Percentiles rank a stretch among this genome's conserved stretches.
phyloP scores from a whole-genome alignment of 2,329 filamentous ascomycete species.

The Penicillium sp. region DNA sequence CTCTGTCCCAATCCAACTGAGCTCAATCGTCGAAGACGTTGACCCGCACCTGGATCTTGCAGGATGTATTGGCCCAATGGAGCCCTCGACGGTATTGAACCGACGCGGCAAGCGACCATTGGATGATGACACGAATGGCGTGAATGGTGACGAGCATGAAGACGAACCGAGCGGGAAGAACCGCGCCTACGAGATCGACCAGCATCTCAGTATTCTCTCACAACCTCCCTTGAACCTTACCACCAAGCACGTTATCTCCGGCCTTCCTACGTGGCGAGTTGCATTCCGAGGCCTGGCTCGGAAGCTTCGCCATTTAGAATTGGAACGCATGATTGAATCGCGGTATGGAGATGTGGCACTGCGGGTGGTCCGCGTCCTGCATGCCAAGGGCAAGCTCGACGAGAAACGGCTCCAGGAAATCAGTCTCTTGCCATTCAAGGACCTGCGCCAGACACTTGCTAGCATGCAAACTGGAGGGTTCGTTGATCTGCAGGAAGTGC shows the following conservation, averaged over 20 bases:
- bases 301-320: conserved; percentile 63
- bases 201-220: conserved; percentile 44
- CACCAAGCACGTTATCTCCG: conserved; percentile 34
- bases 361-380: conserved; percentile 74
- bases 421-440: conserved; percentile 73
- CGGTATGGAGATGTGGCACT: conserved; percentile 67
- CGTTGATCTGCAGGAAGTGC: conserved; percentile 87
- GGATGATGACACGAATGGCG: conserved; percentile 18
- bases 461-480: conserved; percentile 78
- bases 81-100: conserved; percentile 19
- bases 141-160: conserved; percentile 42
- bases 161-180: conserved; percentile 27
- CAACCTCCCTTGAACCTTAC: conserved; percentile 34
- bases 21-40: conserved; percentile 31
- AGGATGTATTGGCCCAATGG: conserved; percentile 29
- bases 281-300: conserved; percentile 68
- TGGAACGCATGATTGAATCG: conserved; percentile 72
- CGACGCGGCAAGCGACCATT: conserved; percentile 28
- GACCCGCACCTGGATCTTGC: conserved; percentile 32
- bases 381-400: conserved; percentile 83
- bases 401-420: conserved; percentile 77
- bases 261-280: conserved; percentile 68
- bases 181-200: conserved; percentile 30
- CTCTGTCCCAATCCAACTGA: conserved; percentile 30
- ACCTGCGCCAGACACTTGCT: conserved; percentile 74